Evolutionary conservation across 148 eudicot genomes (phyloP).

Genomic region (Rhododendron molle): DNA sequence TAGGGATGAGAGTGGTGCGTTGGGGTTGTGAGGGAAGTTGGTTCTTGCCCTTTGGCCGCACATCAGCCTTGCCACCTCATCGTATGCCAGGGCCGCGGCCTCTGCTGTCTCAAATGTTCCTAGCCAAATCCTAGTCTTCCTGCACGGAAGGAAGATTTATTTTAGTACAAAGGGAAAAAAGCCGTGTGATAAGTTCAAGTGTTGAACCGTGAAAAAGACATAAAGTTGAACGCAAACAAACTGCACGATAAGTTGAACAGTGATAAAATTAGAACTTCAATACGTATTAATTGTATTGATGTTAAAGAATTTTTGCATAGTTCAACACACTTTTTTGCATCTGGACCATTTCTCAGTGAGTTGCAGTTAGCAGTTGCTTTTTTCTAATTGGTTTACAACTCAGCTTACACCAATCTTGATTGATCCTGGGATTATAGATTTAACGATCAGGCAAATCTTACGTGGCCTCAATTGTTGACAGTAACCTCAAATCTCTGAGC

Average conservation of each 20-base stretch:
- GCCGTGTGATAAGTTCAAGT: background rate
- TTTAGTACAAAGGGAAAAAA: background rate
- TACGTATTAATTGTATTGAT: background rate
- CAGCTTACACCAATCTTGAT: too few species aligned
- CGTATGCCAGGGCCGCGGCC: slow-evolving; percentile 68
- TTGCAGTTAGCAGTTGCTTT: too few species aligned
- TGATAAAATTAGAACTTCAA: background rate
- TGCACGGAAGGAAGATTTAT: slow-evolving; percentile 8
- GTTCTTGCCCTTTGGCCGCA: slow-evolving; percentile 54
- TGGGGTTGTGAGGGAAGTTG: slow-evolving; percentile 39
- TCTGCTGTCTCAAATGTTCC: slow-evolving; percentile 77
- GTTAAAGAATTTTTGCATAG: background rate
- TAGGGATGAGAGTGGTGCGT: slow-evolving; percentile 10
- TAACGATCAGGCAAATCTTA: too few species aligned
- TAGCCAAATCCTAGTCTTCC: slow-evolving; percentile 77
- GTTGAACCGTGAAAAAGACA: too few species aligned
- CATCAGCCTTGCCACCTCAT: slow-evolving; percentile 62
- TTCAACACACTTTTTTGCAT: too few species aligned
- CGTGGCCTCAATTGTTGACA: too few species aligned
- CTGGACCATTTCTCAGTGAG: too few species aligned
- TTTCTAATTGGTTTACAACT: too few species aligned
- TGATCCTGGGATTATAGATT: too few species aligned
- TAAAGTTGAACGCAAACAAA: too few species aligned
- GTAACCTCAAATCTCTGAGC: background rate
- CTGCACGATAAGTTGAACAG: too few species aligned